Conservation (phyloP, 1,284 basidiomycete genomes). For the Peniophora sp. region DNA sequence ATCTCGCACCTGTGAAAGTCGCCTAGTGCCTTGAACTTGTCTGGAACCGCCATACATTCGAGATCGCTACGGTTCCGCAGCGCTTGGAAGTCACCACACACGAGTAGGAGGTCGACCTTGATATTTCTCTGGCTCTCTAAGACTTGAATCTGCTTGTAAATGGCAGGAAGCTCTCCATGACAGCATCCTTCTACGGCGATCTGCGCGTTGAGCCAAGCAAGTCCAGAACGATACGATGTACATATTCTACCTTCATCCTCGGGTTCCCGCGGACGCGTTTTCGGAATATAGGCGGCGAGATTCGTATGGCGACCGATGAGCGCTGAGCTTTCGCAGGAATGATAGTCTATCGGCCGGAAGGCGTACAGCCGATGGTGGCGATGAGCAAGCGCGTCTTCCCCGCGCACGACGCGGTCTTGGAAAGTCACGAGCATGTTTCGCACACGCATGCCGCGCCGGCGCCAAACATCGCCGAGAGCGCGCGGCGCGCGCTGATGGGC, state of each 20-base stretch:
- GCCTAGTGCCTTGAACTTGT: conserved; percentile 82
- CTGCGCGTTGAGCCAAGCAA: conserved; percentile 28
- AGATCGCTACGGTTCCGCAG: conserved; percentile 84
- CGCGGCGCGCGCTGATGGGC: no score
- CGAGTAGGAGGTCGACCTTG: conserved; percentile 78
- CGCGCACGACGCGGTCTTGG: no score
- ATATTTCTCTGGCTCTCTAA: conserved; percentile 57
- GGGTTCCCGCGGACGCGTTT: not conserved
- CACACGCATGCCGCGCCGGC: no score
- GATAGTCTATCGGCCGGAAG: no score
- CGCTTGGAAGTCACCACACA: conserved; percentile 96
- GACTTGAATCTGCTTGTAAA: conserved; percentile 70
- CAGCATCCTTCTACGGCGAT: conserved; percentile 94
- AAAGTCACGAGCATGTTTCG: no score
- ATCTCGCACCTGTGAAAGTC: conserved; percentile 72
- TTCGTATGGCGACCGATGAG: no score
- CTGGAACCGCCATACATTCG: conserved; percentile 84
- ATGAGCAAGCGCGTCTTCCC: no score
- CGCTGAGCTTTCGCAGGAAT: not conserved
- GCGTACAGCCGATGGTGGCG: no score
- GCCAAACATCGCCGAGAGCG: no score
- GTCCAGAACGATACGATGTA: not conserved
- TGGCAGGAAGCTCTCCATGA: conserved; percentile 83
- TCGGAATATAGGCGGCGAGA: not conserved
- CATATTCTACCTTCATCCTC: not conserved